Evolutionary conservation across 768 basidiomycete species (phyloP).

Genomic region (Pulveroboletus sp.): DNA sequence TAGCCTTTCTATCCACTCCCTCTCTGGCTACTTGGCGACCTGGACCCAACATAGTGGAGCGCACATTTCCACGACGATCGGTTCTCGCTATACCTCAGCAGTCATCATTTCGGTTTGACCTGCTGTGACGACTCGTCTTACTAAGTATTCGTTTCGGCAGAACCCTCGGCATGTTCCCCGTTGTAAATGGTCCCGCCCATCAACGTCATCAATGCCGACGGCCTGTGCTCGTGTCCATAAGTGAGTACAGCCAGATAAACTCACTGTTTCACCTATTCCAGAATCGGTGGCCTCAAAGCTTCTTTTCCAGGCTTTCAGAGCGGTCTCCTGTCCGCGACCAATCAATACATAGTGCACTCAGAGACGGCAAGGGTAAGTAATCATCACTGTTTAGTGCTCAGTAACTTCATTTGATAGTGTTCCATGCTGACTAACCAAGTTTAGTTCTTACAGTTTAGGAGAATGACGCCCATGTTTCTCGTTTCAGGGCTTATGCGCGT

Average conservation of each 20-base stretch:
- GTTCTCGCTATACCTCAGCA: constrained; percentile 1
- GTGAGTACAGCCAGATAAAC: too few relatives aligned
- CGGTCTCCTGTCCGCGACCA: too few relatives aligned
- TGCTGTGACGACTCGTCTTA: too few relatives aligned
- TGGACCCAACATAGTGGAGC: constrained; percentile 1
- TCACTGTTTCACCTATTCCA: background rate
- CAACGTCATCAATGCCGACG: too few relatives aligned
- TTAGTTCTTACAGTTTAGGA: constrained; percentile 2
- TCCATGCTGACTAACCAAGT: constrained; percentile 13
- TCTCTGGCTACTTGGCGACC: constrained; percentile 11
- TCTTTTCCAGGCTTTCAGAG: too few relatives aligned
- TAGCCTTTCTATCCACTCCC: constrained; percentile 1
- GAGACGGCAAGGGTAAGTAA: background rate
- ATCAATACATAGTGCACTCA: background rate
- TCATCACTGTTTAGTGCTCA: too few relatives aligned
- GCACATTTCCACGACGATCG: constrained; percentile 19
- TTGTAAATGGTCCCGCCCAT: background rate
- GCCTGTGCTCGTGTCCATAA: background rate
- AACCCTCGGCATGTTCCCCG: too few relatives aligned
- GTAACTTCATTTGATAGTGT: constrained; percentile 14
- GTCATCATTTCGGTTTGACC: background rate
- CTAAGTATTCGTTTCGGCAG: too few relatives aligned
- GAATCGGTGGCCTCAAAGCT: too few relatives aligned
- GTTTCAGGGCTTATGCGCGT: constrained; percentile 8
- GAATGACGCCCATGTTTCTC: background rate